These are phyloP conservation scores for Coccomyxa sp. DNA, from an alignment of 139 green algal genomes.

Conservation along the genomic window DNA sequence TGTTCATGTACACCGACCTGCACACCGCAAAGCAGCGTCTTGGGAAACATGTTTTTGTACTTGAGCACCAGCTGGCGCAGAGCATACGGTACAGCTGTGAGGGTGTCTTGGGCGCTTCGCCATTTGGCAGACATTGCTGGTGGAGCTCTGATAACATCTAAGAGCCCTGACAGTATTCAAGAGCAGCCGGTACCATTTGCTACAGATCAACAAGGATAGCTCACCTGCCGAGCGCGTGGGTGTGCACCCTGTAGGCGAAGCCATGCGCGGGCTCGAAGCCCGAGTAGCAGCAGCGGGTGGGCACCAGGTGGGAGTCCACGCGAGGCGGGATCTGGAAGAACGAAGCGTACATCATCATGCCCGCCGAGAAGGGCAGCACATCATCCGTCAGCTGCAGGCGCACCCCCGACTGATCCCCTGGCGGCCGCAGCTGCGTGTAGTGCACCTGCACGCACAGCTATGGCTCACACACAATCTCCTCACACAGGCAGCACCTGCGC, in stretches of 20 bases:
- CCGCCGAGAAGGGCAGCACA: slow-evolving; percentile 49
- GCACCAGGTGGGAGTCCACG: slow-evolving; percentile 35
- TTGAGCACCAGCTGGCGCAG: too few species aligned
- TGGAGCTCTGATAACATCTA: too few species aligned
- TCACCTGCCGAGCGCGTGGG: slow-evolving; percentile 65
- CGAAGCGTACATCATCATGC: slow-evolving; percentile 63
- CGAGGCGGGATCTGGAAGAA: slow-evolving; percentile 63
- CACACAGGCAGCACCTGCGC: not conserved
- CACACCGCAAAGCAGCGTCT: not conserved
- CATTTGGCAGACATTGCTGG: too few species aligned
- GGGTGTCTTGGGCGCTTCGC: too few species aligned
- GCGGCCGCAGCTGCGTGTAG: slow-evolving; percentile 49
- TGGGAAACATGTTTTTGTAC: not conserved
- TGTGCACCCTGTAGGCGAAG: slow-evolving; percentile 85
- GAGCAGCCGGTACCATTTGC: not conserved
- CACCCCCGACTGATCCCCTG: slow-evolving; percentile 61
- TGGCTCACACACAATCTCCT: not conserved
- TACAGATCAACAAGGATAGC: too few species aligned
- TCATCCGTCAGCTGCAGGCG: slow-evolving; percentile 41
- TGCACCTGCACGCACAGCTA: slow-evolving; percentile 53
- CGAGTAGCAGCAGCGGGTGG: slow-evolving; percentile 75
- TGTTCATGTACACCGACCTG: slow-evolving; percentile 26
- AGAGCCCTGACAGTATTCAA: too few species aligned
- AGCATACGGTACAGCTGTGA: too few species aligned
- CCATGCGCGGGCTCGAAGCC: slow-evolving; percentile 62